These are phyloP conservation scores for Trichoderma endophyticum DNA, from an alignment of 2,329 filamentous ascomycete genomes.

Conservation along the genomic window DNA sequence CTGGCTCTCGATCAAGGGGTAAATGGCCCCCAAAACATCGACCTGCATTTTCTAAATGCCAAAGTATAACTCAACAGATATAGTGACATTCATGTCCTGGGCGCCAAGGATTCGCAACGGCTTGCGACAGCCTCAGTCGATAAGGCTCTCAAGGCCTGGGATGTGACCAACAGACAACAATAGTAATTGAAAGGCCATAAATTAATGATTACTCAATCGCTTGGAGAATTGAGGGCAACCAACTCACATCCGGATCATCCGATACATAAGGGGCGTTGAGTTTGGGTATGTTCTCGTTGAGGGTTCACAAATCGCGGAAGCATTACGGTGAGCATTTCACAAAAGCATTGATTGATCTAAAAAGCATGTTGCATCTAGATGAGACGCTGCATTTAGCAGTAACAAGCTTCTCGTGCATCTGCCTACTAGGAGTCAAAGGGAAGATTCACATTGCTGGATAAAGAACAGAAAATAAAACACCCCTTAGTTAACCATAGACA, in stretches of 20 bases:
- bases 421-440: no score
- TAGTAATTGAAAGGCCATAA: not conserved
- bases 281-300: fast-evolving
- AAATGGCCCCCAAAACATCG: not conserved
- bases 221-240: not conserved
- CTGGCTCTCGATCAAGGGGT: not conserved
- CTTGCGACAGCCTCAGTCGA: not conserved
- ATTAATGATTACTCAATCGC: not conserved
- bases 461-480: no score
- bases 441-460: no score
- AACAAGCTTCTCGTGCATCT: no score
- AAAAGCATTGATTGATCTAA: no score
- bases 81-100: not conserved
- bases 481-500: not conserved
- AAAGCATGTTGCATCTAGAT: no score
- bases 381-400: no score
- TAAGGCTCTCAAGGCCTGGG: not conserved
- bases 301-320: fast-evolving
- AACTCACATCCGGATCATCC: not conserved
- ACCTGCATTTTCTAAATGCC: not conserved
- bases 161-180: not conserved
- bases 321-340: not conserved
- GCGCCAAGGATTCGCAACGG: not conserved
- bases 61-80: not conserved
- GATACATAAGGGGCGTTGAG: not conserved